phyloP scores from a whole-genome alignment of 257 asterid species.

The Galeopsis tetrahit region DNA sequence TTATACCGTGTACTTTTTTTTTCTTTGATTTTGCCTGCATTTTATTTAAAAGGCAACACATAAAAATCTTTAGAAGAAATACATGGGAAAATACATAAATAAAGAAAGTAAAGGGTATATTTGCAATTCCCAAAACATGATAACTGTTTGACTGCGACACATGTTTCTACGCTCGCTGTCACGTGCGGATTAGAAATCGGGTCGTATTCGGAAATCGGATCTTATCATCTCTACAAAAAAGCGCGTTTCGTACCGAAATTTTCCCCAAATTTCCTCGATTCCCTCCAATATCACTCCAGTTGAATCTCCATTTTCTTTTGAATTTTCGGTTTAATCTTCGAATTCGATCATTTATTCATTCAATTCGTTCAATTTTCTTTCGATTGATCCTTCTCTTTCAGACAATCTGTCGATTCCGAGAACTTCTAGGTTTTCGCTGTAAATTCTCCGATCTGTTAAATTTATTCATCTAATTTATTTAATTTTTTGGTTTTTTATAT shows the following conservation, averaged over 20 bases:
- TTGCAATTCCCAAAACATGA: not conserved
- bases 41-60: not conserved
- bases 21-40: not conserved
- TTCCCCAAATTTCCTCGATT: slow-evolving; percentile 39
- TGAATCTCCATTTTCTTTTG: slow-evolving; percentile 32
- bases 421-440: slow-evolving; percentile 48
- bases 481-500: not conserved
- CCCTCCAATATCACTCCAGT: slow-evolving; percentile 38
- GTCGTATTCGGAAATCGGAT: slow-evolving; percentile 52
- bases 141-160: slow-evolving; percentile 23
- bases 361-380: slow-evolving; percentile 40
- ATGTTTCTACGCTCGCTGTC: slow-evolving; percentile 21
- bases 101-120: not conserved
- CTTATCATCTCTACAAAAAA: slow-evolving; percentile 49
- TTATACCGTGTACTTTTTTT: not conserved
- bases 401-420: slow-evolving; percentile 26
- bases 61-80: not conserved
- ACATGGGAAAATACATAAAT: not conserved
- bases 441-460: slow-evolving; percentile 48
- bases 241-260: slow-evolving; percentile 39
- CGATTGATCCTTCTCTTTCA: slow-evolving; percentile 43
- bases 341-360: slow-evolving; percentile 38
- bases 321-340: slow-evolving; percentile 23
- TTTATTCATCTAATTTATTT: slow-evolving; percentile 33
- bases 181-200: slow-evolving; percentile 51